These are phyloP conservation scores for Sphaerulina musiva DNA, from an alignment of 2,329 filamentous ascomycete species.

Conservation along the genomic window DNA sequence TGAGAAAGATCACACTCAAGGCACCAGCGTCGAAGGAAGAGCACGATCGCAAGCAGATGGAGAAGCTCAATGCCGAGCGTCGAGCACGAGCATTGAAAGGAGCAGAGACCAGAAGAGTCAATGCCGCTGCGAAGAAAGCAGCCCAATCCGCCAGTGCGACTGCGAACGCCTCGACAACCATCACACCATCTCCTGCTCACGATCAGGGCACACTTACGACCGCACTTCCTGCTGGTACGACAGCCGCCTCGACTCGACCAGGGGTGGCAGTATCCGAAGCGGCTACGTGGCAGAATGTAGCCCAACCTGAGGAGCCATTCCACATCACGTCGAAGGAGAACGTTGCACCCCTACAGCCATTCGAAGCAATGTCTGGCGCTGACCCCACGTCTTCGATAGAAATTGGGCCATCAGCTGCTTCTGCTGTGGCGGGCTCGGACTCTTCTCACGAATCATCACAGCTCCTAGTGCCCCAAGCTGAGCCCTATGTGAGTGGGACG, in stretches of 20 bases:
- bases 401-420: not conserved
- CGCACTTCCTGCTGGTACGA: not conserved
- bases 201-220: no score
- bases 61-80: conserved; percentile 42
- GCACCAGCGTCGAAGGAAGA: conserved; percentile 51
- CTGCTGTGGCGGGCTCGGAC: not conserved
- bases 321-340: not conserved
- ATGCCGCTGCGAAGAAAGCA: conserved; percentile 31
- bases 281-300: not conserved
- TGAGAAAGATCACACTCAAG: conserved; percentile 55
- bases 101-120: conserved; percentile 30
- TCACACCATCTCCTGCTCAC: not conserved
- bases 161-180: not conserved
- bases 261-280: not conserved
- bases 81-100: conserved; percentile 30
- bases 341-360: not conserved
- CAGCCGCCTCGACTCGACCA: not conserved
- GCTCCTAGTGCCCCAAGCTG: not conserved
- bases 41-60: conserved; percentile 40
- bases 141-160: conserved; percentile 5
- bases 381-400: not conserved
- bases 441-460: not conserved
- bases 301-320: not conserved
- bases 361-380: not conserved
- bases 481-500: not conserved